Conservation (phyloP, 345 rosid species). For the Leavenworthia alabamica region DNA sequence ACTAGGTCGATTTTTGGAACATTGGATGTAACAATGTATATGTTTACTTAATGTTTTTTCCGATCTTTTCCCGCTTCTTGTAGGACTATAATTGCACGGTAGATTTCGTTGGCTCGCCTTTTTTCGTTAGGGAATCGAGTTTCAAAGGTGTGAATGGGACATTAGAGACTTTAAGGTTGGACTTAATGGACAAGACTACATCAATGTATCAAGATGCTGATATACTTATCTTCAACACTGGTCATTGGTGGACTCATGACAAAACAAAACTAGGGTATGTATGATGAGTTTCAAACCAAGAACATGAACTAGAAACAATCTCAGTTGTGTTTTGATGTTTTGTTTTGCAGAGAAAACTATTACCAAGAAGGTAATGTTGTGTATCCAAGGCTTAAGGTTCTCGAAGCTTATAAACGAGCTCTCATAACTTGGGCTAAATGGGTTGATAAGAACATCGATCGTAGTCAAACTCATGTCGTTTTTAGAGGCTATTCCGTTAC, state of each 20-base stretch:
- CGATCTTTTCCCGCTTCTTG: background rate
- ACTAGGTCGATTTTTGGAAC: background rate
- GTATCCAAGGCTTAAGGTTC: conserved; percentile 65
- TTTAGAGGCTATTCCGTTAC: conserved; percentile 82
- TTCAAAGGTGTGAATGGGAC: conserved; percentile 45
- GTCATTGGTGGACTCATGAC: conserved; percentile 99
- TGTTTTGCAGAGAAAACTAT: conserved; percentile 53
- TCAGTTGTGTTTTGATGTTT: background rate
- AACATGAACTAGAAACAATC: background rate
- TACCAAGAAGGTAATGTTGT: conserved; percentile 82
- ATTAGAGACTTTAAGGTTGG: conserved; percentile 71
- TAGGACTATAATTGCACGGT: conserved; percentile 84
- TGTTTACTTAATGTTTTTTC: background rate
- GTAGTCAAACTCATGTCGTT: conserved; percentile 46
- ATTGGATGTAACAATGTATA: background rate
- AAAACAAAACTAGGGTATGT: conserved; percentile 86
- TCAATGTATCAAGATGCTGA: conserved; percentile 73
- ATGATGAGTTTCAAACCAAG: background rate
- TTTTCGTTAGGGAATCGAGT: conserved; percentile 75
- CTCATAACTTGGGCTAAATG: conserved; percentile 83
- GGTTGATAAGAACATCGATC: conserved; percentile 60
- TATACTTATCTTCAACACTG: conserved; percentile 72
- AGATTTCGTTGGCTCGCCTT: conserved; percentile 74
- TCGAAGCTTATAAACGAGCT: conserved; percentile 74
- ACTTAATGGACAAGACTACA: conserved; percentile 69